Base-by-base conservation (phyloP, 306 rosid genomes). In the Pyrus pyrifolia region DNA sequence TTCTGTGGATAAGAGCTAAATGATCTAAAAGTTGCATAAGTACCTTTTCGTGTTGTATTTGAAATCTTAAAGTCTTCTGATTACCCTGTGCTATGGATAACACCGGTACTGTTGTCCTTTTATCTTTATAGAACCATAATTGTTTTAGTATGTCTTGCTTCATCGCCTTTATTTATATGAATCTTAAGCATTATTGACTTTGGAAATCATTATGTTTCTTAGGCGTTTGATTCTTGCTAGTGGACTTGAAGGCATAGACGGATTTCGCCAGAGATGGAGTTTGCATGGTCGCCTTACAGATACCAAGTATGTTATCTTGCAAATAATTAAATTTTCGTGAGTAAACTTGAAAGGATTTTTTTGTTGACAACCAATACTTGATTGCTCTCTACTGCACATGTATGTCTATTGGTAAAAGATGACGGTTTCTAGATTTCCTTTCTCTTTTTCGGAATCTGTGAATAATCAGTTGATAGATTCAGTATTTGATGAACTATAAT, bases 191-290 rank as follows among this genome's bases (percentile, higher is more conserved):
- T 58, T 42, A 17, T 51, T 76, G 42, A 46, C 30, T 67, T 76
- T 57, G 30, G 22, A 62, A 21, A 11, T 68, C 82, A 58, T 76
- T n/a, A 44, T 83, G 75, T 52, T 58, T 87, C 59, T 80, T 58
- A 95, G 98, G 88, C 98, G 79, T 76, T 82, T 90, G 72, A 95
- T 92, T 88, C 98, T 92, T 84, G 98, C 98, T 67, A 95, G 96
- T 80, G 98, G 97, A 73, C 51, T 85, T 29, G 90, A 88, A 82
- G 97, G 98, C 76, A 75, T 90, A 23, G 97, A 92, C 42, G 96
- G 97, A 76, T 92, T 95, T 80, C 93, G 93, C 80, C 92, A 92
- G 82, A 82, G 97, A 72, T 95, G 97, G 98, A 90, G 97, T 83
- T 89, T 90, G 75, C 97, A 90, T 23, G 98, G 97, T 78, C 92